Base-by-base conservation (phyloP, 768 basidiomycete species). In the Obba rivulosa region DNA sequence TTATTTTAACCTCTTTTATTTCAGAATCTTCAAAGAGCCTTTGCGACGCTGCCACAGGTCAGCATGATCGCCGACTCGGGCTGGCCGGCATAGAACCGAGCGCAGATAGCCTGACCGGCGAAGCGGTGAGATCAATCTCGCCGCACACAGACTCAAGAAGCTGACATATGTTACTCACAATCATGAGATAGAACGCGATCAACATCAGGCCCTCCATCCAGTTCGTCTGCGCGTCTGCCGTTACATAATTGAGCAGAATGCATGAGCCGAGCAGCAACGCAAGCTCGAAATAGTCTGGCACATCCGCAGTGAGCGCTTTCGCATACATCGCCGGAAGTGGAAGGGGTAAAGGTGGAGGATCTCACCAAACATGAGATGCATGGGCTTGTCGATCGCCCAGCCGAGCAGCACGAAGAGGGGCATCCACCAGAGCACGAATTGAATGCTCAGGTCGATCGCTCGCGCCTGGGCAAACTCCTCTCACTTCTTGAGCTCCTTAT, bases 391-490 rank as follows among this genome's bases (percentile, higher is more conserved):
- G 3, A 69, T 69, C 76, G 79, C 81, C 87, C 87, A 89, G 0
- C 76, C 81, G 22, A 87, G 65, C 24, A 89, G 59, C 2, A 83
- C 75, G 25, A 87, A 59, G 54, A 86, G 72, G 0, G 87, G 86
- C 76, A 82, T 82, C 87, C 87, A 89, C 63, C 85, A 85, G 14
- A 88, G 69, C 13, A 73, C 73, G 62, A 89, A 87, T 55, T 89
- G 87, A 46, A 88, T 86, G 57, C 81, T 82, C 31, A 87, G 70
- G 61, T 89, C 87, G 50, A 89, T 88, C 3, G 84, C 79, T n/a
- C 79, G 74, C 1, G 73, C 83, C 57, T 77, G 78, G 1, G 86
- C 86, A n/a, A 85, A 65, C 10, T 74, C 70, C 2, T 69, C 67
- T 1, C 80, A 81, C 11, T 75, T 48, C 23, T 7, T 23, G 42